Evolutionary conservation across 345 rosid genomes (phyloP), one percentile per base, ranked within the genome.

Genomic region (Lepidium africanum): DNA sequence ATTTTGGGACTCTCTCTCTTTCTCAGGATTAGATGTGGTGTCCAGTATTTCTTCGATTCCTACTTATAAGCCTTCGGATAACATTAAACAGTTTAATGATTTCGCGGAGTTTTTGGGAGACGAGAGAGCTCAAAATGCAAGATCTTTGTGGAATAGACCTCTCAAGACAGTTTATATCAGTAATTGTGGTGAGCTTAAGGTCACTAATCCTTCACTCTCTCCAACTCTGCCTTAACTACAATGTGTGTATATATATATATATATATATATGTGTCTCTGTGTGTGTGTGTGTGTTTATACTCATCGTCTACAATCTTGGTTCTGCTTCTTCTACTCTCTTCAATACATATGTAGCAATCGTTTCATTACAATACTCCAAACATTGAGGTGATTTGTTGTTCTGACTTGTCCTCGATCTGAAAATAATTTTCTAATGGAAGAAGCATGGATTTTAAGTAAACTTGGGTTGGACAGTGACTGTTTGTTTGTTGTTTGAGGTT

Each of bases 11-110:
- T 13, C 11, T 25, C 32, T 30, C 7, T 30, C 62, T 39, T 41
- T 38, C n/a, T 17, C 83, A 92, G 98, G 96, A 6, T 68, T 92
- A 80, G 96, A 87, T 72, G 92, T 89, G 9, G 92, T 92, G 57
- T 78, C 89, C 17, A 77, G 93, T 19, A 85, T 92, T 33, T 84
- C 91, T 61, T 71, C 96, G 9, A 81, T 87, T 48, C 96, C 93
- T 0, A 92, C 92, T 0, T 89, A 85, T 82, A 85, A 82, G 63
- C 96, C 93, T 2, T 74, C 82, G 0, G 96, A 89, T 53, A 80
- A 81, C 41, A 92, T 92, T 54, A 81, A 80, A 45, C 86, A 79
- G 57, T 77, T 87, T 63, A 92, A 92, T 12, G 91, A 89, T 55
- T 63, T 92, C 65, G 95, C 96, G 0, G 85, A 79, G 77, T 87